Evolutionary conservation across 345 rosid species (phyloP), one percentile per base, ranked within the genome.

Genomic region (Arabidopsis suecica): DNA sequence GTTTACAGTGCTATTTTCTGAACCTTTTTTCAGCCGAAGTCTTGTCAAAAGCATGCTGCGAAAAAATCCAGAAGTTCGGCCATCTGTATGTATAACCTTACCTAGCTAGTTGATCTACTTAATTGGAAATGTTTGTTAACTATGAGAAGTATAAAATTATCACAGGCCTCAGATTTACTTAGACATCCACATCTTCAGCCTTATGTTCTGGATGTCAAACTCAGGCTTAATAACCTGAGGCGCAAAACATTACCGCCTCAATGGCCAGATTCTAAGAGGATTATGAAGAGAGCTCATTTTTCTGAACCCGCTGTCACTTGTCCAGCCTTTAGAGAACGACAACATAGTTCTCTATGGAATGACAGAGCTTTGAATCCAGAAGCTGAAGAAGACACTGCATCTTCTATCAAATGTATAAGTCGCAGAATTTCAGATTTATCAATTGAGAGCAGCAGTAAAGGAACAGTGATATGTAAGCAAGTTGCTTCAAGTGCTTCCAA

Each of bases 1-100:
- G 18, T 12, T 33, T 66, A n/a, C 48, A 51, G 8, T 32, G 9
- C 40, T 47, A 32, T 64, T 20, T 34, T 61, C 16, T 62, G 12
- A 58, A 25, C 71, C 65, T 48, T 78, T 16, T 72, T 66, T 42
- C 88, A 93, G 96, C 60, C 98, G 96, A 58, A 75, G 90, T 81
- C 96, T 93, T 57, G 88, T 93, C 60, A 93, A 87, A 81, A 93
- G 89, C 88, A 90, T 90, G 98, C 87, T 93, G 87, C 90, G 96
- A 78, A 93, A 90, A 83, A 90, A 93, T 76, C 96, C 98, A 4
- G 93, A 93, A 79, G 86, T 93, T 41, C 74, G 98, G 73, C 94
- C 97, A 80, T 85, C 84, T 77, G 97, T 92, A 89, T 69, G 93
- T 69, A 69, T 69, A 56, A 70, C 45, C 28, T 56, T 30, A 56